Base-by-base conservation (phyloP, 106 monocot genomes). In the Vanilla planifolia region DNA sequence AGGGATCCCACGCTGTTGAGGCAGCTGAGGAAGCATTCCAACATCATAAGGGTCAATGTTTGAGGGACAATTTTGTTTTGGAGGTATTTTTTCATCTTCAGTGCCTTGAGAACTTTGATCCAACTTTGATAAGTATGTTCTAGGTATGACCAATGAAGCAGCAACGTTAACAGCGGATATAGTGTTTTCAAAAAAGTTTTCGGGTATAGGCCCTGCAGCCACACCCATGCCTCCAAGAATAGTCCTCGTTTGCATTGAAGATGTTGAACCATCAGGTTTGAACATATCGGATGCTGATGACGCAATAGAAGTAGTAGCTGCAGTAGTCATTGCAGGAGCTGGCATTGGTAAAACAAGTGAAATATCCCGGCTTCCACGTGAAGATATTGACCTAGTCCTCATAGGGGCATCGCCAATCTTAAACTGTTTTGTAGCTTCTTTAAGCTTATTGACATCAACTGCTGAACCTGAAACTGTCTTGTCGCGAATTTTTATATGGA, bases 141-240 rank as follows among this genome's bases (percentile, higher is more conserved):
- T 75, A 43, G 81, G 61, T 73, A 82, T 67, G 25, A 79, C 69
- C 25, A 89, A 64, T 28, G 77, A 43, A 50, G 88, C 82, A 19
- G 72, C 85, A 66, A 89, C 77, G 51, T 85, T 64, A 22, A 89
- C 64, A 2, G 93, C 85, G 23, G 89, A 77, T 53, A 93, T 80
- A 0, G 93, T 93, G 40, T 93, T 85, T 61, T 89, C 79, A 69
- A 89, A 93, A 59, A 93, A 93, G 46, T 93, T 82, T 77, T 93
- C 93, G 33, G 93, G 93, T 25, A 93, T 93, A 5, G 93, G 93
- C 22, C 77, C 76, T 55, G 80, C 74, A 66, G 77, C 30, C 40
- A 80, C 80, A 43, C 93, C 89, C 68, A 66, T 79, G 51, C 81
- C 81, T 7, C 28, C 39, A 67, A 79, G 73, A 52, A 64, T 62